Percentiles rank a stretch among this genome's conserved stretches.
phyloP scores from a whole-genome alignment of 441 rosid genomes.

The Gossypium schwendimanii region DNA sequence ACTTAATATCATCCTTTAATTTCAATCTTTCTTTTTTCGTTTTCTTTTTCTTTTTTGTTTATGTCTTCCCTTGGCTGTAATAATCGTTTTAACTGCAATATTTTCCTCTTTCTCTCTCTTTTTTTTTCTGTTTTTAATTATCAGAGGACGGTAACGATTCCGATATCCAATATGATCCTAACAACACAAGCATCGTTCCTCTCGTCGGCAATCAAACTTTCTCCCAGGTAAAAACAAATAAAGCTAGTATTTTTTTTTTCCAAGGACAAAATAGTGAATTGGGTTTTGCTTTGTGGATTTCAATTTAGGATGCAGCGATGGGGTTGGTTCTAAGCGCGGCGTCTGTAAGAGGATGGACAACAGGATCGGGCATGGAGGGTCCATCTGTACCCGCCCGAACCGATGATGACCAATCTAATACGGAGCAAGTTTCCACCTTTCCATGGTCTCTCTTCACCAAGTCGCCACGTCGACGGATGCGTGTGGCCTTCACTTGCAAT shows the following conservation, averaged over 20 bases:
- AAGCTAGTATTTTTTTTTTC: background rate
- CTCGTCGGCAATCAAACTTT: slow-evolving; percentile 42
- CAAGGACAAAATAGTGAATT: background rate
- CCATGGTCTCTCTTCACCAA: slow-evolving; percentile 91
- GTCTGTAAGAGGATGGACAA: slow-evolving; percentile 84
- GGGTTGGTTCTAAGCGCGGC: slow-evolving; percentile 82
- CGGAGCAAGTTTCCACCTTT: slow-evolving; percentile 66
- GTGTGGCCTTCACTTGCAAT: slow-evolving; percentile 87
- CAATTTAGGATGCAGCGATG: slow-evolving; percentile 70
- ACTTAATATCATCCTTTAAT: background rate
- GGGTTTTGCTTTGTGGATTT: slow-evolving; percentile 3
- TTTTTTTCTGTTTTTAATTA: background rate
- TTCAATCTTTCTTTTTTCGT: background rate
- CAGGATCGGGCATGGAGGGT: slow-evolving; percentile 93
- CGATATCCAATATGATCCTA: slow-evolving; percentile 50
- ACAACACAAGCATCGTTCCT: slow-evolving; percentile 56
- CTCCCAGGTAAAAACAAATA: slow-evolving; percentile 36
- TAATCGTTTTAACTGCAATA: background rate
- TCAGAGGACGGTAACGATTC: slow-evolving; percentile 49
- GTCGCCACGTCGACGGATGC: slow-evolving; percentile 93
- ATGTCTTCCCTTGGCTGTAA: background rate
- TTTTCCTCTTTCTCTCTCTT: background rate
- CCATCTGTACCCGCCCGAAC: slow-evolving; percentile 59
- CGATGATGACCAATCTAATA: slow-evolving; percentile 33
- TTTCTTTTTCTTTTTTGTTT: background rate